phyloP scores from a whole-genome alignment of 192 early-diverging fungal genomes.

The Gamsiella multidivaricata region DNA sequence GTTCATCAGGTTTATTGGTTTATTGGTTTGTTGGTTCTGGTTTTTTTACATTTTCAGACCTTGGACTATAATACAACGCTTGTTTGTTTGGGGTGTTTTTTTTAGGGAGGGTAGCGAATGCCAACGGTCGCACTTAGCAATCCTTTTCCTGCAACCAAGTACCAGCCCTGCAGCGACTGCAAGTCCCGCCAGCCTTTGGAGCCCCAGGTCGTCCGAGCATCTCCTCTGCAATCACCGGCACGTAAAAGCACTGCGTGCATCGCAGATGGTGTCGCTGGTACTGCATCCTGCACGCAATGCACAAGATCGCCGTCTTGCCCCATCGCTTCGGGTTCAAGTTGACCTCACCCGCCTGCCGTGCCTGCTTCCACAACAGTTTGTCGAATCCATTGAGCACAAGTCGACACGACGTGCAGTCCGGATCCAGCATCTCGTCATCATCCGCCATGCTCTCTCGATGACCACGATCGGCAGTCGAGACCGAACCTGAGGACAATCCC shows the following conservation, averaged over 20 bases:
- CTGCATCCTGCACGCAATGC: slow-evolving; percentile 13
- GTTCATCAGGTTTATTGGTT: background rate
- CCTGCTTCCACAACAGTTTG: slow-evolving; percentile 15
- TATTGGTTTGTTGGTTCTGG: too few relatives aligned
- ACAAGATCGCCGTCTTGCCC: slow-evolving; percentile 22
- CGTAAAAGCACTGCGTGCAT: slow-evolving; percentile 40
- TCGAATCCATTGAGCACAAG: slow-evolving; percentile 4
- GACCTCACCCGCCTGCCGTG: slow-evolving; percentile 10
- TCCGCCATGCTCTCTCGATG: too few relatives aligned
- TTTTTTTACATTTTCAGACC: too few relatives aligned
- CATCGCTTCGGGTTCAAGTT: slow-evolving; percentile 32
- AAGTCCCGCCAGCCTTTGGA: slow-evolving; percentile 18
- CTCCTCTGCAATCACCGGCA: slow-evolving; percentile 4
- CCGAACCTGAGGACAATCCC: background rate
- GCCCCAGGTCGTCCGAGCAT: background rate
- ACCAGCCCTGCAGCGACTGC: slow-evolving; percentile 38
- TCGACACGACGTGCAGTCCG: slow-evolving; percentile 30
- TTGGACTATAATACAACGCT: too few relatives aligned
- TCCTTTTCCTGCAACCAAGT: slow-evolving; percentile 29
- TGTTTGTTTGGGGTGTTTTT: too few relatives aligned
- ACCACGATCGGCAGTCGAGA: background rate
- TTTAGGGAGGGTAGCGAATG: too few relatives aligned
- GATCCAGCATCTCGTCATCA: background rate
- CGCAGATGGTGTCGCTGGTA: slow-evolving; percentile 30
- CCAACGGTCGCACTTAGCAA: too few relatives aligned